Percentiles rank a stretch among this genome's conserved stretches.
Evolutionary conservation across 768 basidiomycete genomes (phyloP).

Genomic region (Russula lepida): DNA sequence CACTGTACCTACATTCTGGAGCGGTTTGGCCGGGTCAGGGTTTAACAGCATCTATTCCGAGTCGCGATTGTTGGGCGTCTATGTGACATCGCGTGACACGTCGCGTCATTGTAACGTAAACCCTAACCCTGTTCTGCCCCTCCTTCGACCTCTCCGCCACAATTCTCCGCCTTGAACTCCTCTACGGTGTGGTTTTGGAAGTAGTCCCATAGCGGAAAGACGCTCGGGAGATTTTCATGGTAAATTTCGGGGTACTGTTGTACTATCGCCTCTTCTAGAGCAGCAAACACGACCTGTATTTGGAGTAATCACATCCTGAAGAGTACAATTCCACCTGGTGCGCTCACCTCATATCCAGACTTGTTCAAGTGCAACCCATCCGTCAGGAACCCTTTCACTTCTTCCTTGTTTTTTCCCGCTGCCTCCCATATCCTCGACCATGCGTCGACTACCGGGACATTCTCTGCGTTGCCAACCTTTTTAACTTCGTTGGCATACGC

Average conservation of each 20-base stretch:
- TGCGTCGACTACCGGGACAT: conserved; percentile 60
- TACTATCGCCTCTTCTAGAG: conserved; percentile 47
- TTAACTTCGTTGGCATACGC: conserved; percentile 64
- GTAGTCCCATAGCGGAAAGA: conserved; percentile 50
- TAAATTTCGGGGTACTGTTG: conserved; percentile 60
- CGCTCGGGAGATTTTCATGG: conserved; percentile 47
- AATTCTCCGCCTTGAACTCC: conserved; percentile 14
- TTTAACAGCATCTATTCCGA: not conserved
- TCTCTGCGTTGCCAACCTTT: conserved; percentile 46
- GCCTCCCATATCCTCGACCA: conserved; percentile 71
- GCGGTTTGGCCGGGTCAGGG: not conserved
- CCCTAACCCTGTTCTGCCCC: not conserved
- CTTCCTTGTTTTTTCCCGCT: conserved; percentile 51
- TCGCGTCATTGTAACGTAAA: not conserved
- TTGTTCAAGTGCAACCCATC: conserved; percentile 80
- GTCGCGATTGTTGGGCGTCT: not conserved
- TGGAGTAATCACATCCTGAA: not conserved
- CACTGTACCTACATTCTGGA: conserved; percentile 1
- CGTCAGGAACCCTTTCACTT: conserved; percentile 42
- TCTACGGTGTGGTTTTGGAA: conserved; percentile 21
- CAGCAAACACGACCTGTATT: conserved; percentile 56
- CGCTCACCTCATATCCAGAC: conserved; percentile 63
- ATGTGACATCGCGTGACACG: not conserved
- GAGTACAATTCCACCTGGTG: not conserved
- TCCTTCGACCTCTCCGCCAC: not conserved